phyloP scores from a whole-genome alignment of 352 stramenopile species.

The Globisporangium spinosum region DNA sequence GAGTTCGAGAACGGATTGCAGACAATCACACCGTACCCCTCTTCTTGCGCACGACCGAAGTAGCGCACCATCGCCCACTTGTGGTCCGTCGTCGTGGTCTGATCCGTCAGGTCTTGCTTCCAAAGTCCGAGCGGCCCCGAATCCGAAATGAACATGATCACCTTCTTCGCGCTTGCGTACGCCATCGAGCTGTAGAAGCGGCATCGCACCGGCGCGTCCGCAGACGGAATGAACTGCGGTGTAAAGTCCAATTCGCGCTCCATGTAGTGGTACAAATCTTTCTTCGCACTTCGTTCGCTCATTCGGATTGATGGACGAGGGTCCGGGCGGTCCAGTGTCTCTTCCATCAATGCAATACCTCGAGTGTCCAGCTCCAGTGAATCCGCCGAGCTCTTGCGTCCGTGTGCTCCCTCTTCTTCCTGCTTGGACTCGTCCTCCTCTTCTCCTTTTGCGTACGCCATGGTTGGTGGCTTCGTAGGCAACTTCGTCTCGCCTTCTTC shows the following conservation, averaged over 20 bases:
- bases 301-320: conserved; percentile 33
- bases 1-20: conserved; percentile 88
- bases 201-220: conserved; percentile 83
- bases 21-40: conserved; percentile 82
- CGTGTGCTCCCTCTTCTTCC: conserved; percentile 17
- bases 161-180: conserved; percentile 82
- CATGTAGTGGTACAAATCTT: conserved; percentile 86
- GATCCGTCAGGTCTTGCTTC: conserved; percentile 65
- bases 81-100: conserved; percentile 63
- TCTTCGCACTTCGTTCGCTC: conserved; percentile 57
- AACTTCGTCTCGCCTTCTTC: conserved; percentile 55
- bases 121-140: conserved; percentile 82
- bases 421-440: conserved; percentile 40
- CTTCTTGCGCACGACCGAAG: conserved; percentile 79
- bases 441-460: conserved; percentile 30
- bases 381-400: conserved; percentile 71
- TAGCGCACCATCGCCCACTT: conserved; percentile 88
- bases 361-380: conserved; percentile 78
- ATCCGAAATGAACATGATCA: conserved; percentile 84
- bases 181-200: conserved; percentile 88
- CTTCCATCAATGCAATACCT: conserved; percentile 72
- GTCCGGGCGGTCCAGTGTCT: conserved; percentile 31
- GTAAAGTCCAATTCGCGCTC: conserved; percentile 84
- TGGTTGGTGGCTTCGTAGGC: conserved; percentile 46
- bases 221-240: conserved; percentile 80